Percentiles rank a stretch among this genome's conserved stretches.
phyloP scores from a whole-genome alignment of 2,329 filamentous ascomycete genomes.

The Westerdykella ornata region DNA sequence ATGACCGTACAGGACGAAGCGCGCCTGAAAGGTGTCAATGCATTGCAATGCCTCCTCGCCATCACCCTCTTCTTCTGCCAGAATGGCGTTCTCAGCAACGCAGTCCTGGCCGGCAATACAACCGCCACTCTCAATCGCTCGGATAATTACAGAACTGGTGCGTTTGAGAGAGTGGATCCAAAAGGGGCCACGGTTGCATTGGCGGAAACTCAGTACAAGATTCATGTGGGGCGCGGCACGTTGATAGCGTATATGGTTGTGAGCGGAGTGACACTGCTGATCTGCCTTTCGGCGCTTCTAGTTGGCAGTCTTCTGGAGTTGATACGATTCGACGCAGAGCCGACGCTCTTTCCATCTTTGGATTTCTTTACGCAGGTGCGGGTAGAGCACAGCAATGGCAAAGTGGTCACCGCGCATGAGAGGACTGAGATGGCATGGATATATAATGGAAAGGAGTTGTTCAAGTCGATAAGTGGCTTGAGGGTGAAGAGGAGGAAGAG shows the following conservation, averaged over 20 bases:
- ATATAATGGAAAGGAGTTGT: slow-evolving; percentile 6
- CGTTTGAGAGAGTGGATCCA: slow-evolving; percentile 4
- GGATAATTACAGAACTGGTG: slow-evolving; percentile 2
- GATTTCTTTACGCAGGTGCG: slow-evolving; percentile 14
- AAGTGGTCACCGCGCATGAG: slow-evolving; percentile 6
- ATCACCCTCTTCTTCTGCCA: slow-evolving; percentile 14
- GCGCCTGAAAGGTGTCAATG: slow-evolving; percentile 8
- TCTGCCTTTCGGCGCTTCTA: slow-evolving; percentile 7
- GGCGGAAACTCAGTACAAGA: slow-evolving; percentile 7
- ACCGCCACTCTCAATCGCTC: not conserved
- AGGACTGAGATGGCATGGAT: slow-evolving; percentile 12
- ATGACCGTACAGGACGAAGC: slow-evolving; percentile 4
- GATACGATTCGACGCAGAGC: slow-evolving; percentile 9
- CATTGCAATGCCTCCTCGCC: slow-evolving; percentile 8
- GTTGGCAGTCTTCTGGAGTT: slow-evolving; percentile 8
- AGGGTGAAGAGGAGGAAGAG: slow-evolving; percentile 10
- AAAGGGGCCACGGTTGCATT: slow-evolving; percentile 4
- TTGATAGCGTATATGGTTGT: slow-evolving; percentile 9
- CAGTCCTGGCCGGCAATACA: slow-evolving; percentile 4
- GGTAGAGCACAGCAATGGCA: slow-evolving; percentile 7
- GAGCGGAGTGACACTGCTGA: slow-evolving; percentile 4
- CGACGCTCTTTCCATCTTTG: slow-evolving; percentile 8
- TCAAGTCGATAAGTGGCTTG: slow-evolving; percentile 9
- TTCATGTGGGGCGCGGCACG: slow-evolving; percentile 7
- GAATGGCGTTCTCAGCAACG: slow-evolving; percentile 8